Conservation (phyloP, 179 eudicot species). For the Carnegiea gigantea region DNA sequence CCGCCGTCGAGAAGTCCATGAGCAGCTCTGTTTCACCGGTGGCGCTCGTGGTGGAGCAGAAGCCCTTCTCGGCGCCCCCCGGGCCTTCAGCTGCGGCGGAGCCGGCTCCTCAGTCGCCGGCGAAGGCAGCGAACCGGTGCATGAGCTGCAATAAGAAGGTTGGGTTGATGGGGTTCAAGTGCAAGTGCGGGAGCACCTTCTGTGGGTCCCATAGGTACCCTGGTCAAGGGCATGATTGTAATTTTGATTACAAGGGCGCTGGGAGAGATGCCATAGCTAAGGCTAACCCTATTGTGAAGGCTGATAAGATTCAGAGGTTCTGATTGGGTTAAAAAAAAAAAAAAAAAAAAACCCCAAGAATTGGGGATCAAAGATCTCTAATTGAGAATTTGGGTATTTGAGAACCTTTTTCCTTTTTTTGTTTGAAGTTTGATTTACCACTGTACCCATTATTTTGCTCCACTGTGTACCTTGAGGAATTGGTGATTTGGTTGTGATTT, state of each 20-base stretch:
- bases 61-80: background rate
- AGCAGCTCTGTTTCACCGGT: background rate
- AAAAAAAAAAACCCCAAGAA: background rate
- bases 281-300: constrained; percentile 62
- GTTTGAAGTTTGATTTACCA: background rate
- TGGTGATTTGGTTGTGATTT: no score
- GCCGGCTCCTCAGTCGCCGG: constrained; percentile 9
- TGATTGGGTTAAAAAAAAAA: constrained; percentile 6
- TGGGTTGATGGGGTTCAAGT: constrained; percentile 57
- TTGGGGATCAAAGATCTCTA: background rate
- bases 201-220: constrained; percentile 76
- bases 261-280: constrained; percentile 46
- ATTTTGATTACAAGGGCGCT: constrained; percentile 44
- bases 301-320: constrained; percentile 54
- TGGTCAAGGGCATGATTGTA: constrained; percentile 49
- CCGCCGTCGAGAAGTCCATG: constrained; percentile 37
- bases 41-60: constrained; percentile 7
- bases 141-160: constrained; percentile 63
- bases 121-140: constrained; percentile 43
- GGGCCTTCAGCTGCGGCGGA: background rate
- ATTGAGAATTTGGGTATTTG: background rate
- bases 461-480: background rate
- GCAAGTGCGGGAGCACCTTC: constrained; percentile 59
- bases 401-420: background rate
- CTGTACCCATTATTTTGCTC: background rate